Conservation (phyloP, 495 filamentous ascomycete genomes). For the Sabuloglossum arenarium region DNA sequence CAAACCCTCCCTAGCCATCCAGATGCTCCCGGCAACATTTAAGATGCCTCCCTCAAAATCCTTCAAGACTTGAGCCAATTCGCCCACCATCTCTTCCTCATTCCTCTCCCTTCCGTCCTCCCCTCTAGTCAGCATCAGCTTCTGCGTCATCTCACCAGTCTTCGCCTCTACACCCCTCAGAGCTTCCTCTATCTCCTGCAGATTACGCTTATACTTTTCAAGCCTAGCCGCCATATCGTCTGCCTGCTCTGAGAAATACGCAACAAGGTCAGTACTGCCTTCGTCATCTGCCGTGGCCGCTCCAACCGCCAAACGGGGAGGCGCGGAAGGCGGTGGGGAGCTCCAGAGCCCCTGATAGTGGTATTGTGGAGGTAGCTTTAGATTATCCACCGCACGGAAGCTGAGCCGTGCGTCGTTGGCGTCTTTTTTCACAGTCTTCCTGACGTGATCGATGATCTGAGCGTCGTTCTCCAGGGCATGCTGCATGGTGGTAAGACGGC, state of each 20-base stretch:
- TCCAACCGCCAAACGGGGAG: slow-evolving; percentile 12
- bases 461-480: slow-evolving; percentile 52
- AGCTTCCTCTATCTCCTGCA: slow-evolving; percentile 69
- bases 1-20: slow-evolving; percentile 43
- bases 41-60: slow-evolving; percentile 66
- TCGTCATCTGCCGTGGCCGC: slow-evolving; percentile 34
- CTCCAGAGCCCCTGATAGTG: slow-evolving; percentile 39
- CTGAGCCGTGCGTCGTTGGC: slow-evolving; percentile 48
- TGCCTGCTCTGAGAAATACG: slow-evolving; percentile 52
- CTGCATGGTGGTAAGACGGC: slow-evolving; percentile 54
- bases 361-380: slow-evolving; percentile 55
- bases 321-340: slow-evolving; percentile 8
- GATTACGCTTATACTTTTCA: slow-evolving; percentile 39
- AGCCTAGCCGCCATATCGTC: slow-evolving; percentile 51
- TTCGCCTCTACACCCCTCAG: slow-evolving; percentile 52
- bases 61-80: slow-evolving; percentile 44
- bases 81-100: slow-evolving; percentile 24
- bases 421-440: slow-evolving; percentile 40
- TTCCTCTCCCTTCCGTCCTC: slow-evolving; percentile 26
- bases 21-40: slow-evolving; percentile 51
- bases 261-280: slow-evolving; percentile 36
- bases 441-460: slow-evolving; percentile 42
- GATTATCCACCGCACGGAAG: slow-evolving; percentile 55
- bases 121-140: slow-evolving; percentile 35
- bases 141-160: slow-evolving; percentile 46